Evolutionary conservation across 768 basidiomycete genomes (phyloP).

Genomic region (Russula emetica): DNA sequence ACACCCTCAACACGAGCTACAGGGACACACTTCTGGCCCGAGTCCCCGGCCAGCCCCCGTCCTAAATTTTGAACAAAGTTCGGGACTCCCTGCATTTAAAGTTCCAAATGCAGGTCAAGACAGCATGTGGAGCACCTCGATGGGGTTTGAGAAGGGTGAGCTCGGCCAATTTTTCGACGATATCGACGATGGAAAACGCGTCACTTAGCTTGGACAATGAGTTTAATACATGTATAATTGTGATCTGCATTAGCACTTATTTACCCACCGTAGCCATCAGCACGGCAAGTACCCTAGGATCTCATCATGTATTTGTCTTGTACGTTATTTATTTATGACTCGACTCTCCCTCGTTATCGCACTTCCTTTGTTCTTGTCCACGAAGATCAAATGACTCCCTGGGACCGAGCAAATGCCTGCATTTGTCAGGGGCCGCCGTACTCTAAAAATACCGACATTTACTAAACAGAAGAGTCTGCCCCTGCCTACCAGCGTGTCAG

Average conservation of each 20-base stretch:
- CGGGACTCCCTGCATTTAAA: conserved; percentile 25
- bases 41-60: conserved; percentile 11
- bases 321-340: conserved; percentile 17
- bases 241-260: conserved; percentile 16
- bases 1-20: conserved; percentile 15
- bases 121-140: conserved; percentile 69
- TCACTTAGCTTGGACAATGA: conserved; percentile 21
- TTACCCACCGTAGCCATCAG: conserved; percentile 20
- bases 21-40: conserved; percentile 11
- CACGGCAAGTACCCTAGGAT: conserved; percentile 24
- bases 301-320: conserved; percentile 21
- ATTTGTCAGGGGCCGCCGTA: conserved; percentile 5
- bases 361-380: conserved; percentile 1
- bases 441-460: conserved; percentile 14
- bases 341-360: conserved; percentile 2
- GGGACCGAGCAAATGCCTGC: background rate
- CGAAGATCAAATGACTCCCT: background rate
- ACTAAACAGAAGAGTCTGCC: background rate
- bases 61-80: conserved; percentile 20
- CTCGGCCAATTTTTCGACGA: conserved; percentile 66
- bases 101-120: conserved; percentile 56
- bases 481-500: conserved; percentile 70
- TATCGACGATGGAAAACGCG: conserved; percentile 35
- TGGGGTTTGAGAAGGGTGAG: conserved; percentile 72
- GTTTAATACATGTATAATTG: conserved; percentile 22